These are phyloP conservation scores for Evansstolkia leycettana DNA, from an alignment of 495 filamentous ascomycete species.

Conservation along the genomic window DNA sequence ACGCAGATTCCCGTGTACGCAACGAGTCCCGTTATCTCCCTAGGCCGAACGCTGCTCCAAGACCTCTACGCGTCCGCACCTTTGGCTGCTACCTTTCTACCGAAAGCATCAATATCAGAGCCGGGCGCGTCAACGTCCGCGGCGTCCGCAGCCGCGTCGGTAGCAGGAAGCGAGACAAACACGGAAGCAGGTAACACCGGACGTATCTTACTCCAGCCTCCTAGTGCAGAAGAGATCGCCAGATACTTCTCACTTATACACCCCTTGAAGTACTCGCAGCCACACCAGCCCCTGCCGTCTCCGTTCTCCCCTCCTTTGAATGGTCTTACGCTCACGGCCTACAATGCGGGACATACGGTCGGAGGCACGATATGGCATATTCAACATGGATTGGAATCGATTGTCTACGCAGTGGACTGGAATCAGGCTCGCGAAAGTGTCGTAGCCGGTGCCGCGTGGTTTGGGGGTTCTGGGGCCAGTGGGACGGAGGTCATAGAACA, in stretches of 20 bases:
- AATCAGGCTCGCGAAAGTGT: constrained; percentile 92
- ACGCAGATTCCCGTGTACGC: constrained; percentile 92
- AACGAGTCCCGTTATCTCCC: constrained; percentile 81
- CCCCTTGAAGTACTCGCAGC: constrained; percentile 91
- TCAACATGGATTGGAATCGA: constrained; percentile 90
- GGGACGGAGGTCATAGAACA: constrained; percentile 89
- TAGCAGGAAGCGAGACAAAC: constrained; percentile 10
- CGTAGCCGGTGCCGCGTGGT: constrained; percentile 83
- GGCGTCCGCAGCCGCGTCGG: constrained; percentile 18
- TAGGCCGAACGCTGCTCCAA: constrained; percentile 81
- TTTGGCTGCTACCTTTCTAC: constrained; percentile 68
- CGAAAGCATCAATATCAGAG: constrained; percentile 54
- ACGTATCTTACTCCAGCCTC: constrained; percentile 64
- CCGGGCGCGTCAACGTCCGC: constrained; percentile 40
- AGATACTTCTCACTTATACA: constrained; percentile 88
- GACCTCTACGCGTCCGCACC: constrained; percentile 89
- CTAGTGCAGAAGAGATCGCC: constrained; percentile 77
- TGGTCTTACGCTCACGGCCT: constrained; percentile 91
- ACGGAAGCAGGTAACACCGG: constrained; percentile 18
- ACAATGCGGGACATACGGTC: constrained; percentile 90
- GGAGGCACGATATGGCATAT: constrained; percentile 99
- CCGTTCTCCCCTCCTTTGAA: constrained; percentile 79
- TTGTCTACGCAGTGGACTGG: constrained; percentile 97
- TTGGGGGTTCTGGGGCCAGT: constrained; percentile 67
- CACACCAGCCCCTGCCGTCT: constrained; percentile 75